phyloP scores from a whole-genome alignment of 2,329 filamentous ascomycete species.

The Alternaria hordeiaustralica region DNA sequence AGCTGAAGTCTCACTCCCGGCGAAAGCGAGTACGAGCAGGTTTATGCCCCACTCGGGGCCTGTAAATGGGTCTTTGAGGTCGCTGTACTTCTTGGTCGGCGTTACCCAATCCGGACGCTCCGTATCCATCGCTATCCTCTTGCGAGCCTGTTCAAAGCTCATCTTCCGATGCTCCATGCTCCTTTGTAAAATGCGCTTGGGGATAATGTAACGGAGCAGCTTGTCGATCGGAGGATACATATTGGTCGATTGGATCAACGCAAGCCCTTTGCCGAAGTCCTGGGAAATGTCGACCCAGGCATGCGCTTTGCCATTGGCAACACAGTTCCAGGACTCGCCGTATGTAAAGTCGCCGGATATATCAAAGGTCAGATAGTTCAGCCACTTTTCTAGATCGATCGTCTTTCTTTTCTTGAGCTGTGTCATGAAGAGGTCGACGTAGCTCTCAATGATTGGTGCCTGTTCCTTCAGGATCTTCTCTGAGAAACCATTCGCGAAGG shows the following conservation, averaged over 20 bases:
- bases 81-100: conserved; percentile 30
- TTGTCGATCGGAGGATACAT: conserved; percentile 33
- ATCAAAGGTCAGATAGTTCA: conserved; percentile 34
- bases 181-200: conserved; percentile 31
- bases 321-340: conserved; percentile 55
- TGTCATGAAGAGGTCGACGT: conserved; percentile 29
- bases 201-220: conserved; percentile 31
- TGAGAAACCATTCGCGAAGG: conserved; percentile 37
- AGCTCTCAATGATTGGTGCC: conserved; percentile 31
- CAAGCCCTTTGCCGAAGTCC: conserved; percentile 37
- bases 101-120: conserved; percentile 39
- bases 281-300: conserved; percentile 47
- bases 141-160: conserved; percentile 30
- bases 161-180: conserved; percentile 30
- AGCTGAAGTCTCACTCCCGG: conserved; percentile 54
- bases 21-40: conserved; percentile 48
- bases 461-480: conserved; percentile 36
- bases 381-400: conserved; percentile 25
- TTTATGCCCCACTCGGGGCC: conserved; percentile 49
- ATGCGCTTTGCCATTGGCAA: conserved; percentile 46
- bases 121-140: conserved; percentile 25
- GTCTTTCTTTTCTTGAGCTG: conserved; percentile 23
- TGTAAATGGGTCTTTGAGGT: conserved; percentile 24
- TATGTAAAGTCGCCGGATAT: conserved; percentile 58
- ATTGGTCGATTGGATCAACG: conserved; percentile 37